phyloP scores from a whole-genome alignment of 2,329 filamentous ascomycete species.

The Plenodomus lindquistii region DNA sequence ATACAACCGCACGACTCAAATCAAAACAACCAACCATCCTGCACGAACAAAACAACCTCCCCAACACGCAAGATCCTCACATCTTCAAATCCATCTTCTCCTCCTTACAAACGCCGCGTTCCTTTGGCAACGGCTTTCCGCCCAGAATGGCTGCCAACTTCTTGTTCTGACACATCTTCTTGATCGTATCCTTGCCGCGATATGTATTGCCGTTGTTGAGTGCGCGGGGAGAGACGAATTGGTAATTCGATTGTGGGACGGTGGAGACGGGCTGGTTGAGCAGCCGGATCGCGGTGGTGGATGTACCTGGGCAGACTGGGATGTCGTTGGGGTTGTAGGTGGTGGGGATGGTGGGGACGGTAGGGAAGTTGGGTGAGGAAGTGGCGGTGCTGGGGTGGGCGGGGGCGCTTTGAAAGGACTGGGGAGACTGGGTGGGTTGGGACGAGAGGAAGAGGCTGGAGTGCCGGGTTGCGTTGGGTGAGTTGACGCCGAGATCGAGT shows the following conservation, averaged over 20 bases:
- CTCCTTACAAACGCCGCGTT: slow-evolving; percentile 8
- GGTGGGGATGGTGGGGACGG: too few species aligned
- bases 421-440: slow-evolving; percentile 1
- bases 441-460: slow-evolving; percentile 1
- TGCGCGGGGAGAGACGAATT: not conserved
- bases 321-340: too few species aligned
- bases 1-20: too few species aligned
- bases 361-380: not conserved
- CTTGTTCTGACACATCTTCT: slow-evolving; percentile 18
- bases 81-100: not conserved
- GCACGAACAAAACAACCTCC: too few species aligned
- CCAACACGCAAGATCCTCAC: too few species aligned
- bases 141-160: slow-evolving; percentile 22
- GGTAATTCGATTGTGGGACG: not conserved
- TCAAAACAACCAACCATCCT: too few species aligned
- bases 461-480: not conserved
- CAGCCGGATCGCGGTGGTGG: slow-evolving; percentile 2
- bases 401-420: not conserved
- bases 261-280: not conserved
- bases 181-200: slow-evolving; percentile 19
- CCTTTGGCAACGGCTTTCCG: slow-evolving; percentile 10
- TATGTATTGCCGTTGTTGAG: slow-evolving; percentile 7
- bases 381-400: not conserved
- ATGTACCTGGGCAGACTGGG: too few species aligned
- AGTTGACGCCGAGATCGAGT: too few species aligned